Evolutionary conservation across 1,284 basidiomycete species (phyloP).

Genomic region (Cerioporus squamosus): DNA sequence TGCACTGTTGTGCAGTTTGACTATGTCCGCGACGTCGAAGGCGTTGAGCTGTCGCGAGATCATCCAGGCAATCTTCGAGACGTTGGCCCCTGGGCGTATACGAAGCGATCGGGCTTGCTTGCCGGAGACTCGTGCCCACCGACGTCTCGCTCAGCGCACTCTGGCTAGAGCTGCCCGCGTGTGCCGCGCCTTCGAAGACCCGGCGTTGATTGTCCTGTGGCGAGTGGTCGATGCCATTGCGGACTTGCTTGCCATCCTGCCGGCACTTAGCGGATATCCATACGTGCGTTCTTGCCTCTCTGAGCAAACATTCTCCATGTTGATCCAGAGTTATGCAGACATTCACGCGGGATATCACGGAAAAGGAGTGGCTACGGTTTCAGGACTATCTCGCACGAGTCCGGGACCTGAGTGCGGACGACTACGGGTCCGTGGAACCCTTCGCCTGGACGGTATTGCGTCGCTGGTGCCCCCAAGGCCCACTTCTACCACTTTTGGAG

Average conservation of each 20-base stretch:
- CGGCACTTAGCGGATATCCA: not conserved
- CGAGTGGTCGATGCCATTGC: conserved; percentile 6
- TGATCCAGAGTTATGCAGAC: not conserved
- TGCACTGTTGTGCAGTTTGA: too few species aligned
- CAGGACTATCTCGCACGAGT: not conserved
- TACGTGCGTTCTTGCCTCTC: not conserved
- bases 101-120: too few species aligned
- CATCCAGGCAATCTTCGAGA: too few species aligned
- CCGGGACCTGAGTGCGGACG: not conserved
- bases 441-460: not conserved
- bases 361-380: not conserved
- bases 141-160: not conserved
- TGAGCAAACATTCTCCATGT: not conserved
- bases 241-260: not conserved
- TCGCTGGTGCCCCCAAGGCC: too few species aligned
- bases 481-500: too few species aligned
- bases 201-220: conserved; percentile 13
- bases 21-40: too few species aligned
- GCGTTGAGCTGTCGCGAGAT: too few species aligned
- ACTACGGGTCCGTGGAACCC: not conserved
- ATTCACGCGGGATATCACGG: not conserved
- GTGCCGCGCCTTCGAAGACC: not conserved
- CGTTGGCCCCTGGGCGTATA: too few species aligned
- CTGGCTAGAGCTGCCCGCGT: conserved; percentile 8
- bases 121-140: too few species aligned